A percentile compares a stretch with the other conserved stretches of the same genome.
Conservation (phyloP, 2,329 filamentous ascomycete genomes). For the Didymella segeticola region DNA sequence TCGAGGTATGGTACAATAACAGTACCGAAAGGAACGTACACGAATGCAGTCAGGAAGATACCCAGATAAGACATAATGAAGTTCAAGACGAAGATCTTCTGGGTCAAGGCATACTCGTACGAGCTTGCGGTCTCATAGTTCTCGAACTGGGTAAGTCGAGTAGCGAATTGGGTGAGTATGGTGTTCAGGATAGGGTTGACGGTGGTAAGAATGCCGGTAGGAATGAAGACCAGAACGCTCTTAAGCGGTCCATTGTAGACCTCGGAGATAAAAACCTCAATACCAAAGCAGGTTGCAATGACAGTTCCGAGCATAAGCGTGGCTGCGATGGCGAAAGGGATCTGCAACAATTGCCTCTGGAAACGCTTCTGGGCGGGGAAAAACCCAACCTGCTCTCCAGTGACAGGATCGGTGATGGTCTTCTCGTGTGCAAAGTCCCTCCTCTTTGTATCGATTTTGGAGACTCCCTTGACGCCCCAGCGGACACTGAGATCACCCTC, state of each 20-base stretch:
- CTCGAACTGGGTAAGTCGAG: constrained; percentile 78
- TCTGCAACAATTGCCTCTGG: constrained; percentile 76
- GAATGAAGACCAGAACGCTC: constrained; percentile 81
- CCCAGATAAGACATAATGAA: constrained; percentile 96
- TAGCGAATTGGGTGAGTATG: constrained; percentile 77
- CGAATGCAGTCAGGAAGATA: constrained; percentile 84
- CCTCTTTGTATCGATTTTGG: constrained; percentile 77
- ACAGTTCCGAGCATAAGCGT: constrained; percentile 76
- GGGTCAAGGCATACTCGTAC: constrained; percentile 82
- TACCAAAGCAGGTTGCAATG: constrained; percentile 85
- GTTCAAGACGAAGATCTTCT: constrained; percentile 94
- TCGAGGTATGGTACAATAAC: constrained; percentile 85
- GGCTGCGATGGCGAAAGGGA: constrained; percentile 83
- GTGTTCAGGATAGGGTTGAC: constrained; percentile 79
- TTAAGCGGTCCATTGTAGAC: constrained; percentile 91
- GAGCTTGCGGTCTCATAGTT: constrained; percentile 91
- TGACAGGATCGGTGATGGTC: constrained; percentile 78
- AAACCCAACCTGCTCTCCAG: constrained; percentile 76
- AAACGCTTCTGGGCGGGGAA: constrained; percentile 80
- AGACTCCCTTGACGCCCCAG: constrained; percentile 88
- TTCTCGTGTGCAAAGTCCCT: constrained; percentile 81
- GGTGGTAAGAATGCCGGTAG: constrained; percentile 84
- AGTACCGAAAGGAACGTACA: constrained; percentile 91
- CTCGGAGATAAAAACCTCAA: constrained; percentile 95
- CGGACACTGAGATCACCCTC: constrained; percentile 84